Conservation (phyloP, 345 rosid genomes). For the Eucalyptus erythrocorys region DNA sequence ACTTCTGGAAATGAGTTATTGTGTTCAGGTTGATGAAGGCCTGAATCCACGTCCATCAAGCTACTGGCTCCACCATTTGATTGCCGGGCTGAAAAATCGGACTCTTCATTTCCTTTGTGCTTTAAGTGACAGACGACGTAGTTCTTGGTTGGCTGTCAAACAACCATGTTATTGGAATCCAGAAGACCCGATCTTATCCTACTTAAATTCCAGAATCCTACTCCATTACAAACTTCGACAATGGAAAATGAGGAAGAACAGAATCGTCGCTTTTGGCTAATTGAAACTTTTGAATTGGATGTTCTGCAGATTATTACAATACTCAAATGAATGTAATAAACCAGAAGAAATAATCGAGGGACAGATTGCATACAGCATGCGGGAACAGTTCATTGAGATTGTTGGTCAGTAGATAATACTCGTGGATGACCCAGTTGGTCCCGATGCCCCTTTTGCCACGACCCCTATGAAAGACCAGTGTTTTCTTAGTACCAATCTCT, state of each 20-base stretch:
- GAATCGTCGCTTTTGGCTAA: background rate
- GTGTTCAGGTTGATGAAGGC: background rate
- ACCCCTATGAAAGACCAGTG: background rate
- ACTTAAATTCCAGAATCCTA: background rate
- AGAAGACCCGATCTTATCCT: background rate
- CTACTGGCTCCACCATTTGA: background rate
- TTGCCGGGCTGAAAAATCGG: background rate
- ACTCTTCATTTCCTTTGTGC: background rate
- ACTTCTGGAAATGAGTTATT: background rate
- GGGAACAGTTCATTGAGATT: background rate
- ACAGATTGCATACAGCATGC: background rate
- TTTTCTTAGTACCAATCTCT: background rate
- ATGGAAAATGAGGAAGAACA: background rate
- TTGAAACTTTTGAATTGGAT: background rate
- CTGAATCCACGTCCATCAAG: background rate
- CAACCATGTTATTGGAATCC: background rate
- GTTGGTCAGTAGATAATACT: background rate
- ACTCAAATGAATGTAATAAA: background rate
- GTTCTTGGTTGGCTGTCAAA: background rate
- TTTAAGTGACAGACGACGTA: background rate
- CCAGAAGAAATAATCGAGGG: background rate
- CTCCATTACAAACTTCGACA: background rate
- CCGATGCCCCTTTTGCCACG: background rate
- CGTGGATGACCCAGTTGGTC: background rate
- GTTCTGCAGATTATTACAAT: background rate